These are phyloP conservation scores for Ochromonas danica DNA, from an alignment of 108 stramenopile genomes.

Conservation along the genomic window DNA sequence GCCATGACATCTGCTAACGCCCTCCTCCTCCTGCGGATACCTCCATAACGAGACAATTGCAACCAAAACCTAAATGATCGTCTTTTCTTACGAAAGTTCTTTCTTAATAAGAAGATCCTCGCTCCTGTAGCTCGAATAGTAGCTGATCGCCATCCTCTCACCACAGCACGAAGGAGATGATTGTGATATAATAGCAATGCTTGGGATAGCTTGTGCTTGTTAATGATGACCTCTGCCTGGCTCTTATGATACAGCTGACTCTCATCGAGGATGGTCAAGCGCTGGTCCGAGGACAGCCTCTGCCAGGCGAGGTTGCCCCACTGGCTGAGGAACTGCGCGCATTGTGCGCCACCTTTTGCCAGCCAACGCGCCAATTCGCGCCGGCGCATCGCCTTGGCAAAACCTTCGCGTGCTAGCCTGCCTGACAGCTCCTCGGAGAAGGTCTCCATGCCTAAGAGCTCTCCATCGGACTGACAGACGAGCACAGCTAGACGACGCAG, in stretches of 20 bases:
- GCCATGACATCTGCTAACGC: constrained; percentile 5
- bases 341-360: background rate
- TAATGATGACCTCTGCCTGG: background rate
- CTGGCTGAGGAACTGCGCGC: background rate
- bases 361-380: too few relatives aligned
- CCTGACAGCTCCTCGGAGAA: background rate
- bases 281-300: background rate
- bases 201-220: background rate
- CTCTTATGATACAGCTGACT: background rate
- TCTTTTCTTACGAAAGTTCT: background rate
- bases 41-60: background rate
- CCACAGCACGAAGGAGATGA: background rate
- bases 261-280: background rate
- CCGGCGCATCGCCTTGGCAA: background rate
- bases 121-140: background rate
- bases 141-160: background rate
- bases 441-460: background rate
- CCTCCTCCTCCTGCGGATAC: background rate
- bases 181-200: background rate
- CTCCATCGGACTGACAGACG: background rate
- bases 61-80: background rate
- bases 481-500: background rate
- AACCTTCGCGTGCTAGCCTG: background rate
- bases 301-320: background rate
- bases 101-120: background rate